Conservation (phyloP, 768 basidiomycete species). For the Sarcodon aspratus region DNA sequence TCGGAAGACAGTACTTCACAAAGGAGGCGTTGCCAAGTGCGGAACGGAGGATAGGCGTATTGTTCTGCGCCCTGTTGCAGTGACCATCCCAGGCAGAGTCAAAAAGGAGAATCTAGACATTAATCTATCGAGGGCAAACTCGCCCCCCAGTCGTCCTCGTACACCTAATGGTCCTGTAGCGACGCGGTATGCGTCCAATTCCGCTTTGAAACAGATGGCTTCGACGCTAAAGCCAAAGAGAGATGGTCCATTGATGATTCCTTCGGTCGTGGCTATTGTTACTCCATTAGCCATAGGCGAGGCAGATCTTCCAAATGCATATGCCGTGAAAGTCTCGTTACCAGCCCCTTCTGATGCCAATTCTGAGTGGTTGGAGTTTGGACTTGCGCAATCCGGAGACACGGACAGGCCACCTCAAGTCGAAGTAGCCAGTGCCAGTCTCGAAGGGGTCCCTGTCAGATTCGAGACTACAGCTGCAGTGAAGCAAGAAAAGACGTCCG, state of each 20-base stretch:
- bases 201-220: conserved; percentile 13
- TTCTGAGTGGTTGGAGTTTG: conserved; percentile 71
- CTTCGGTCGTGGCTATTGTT: conserved; percentile 40
- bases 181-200: conserved; percentile 10
- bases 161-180: conserved; percentile 9
- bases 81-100: conserved; percentile 11
- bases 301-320: conserved; percentile 26
- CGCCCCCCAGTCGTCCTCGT: conserved; percentile 11
- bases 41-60: conserved; percentile 52
- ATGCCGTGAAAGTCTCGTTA: conserved; percentile 48
- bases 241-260: conserved; percentile 51
- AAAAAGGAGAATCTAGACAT: conserved; percentile 5
- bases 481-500: conserved; percentile 21
- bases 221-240: conserved; percentile 26
- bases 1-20: conserved; percentile 52
- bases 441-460: conserved; percentile 55
- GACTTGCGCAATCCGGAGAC: conserved; percentile 30
- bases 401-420: conserved; percentile 28
- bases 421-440: conserved; percentile 44
- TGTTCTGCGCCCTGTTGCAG: conserved; percentile 31
- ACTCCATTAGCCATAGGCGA: conserved; percentile 31
- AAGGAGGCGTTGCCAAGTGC: conserved; percentile 46
- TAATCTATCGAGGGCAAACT: conserved; percentile 4
- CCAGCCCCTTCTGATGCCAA: conserved; percentile 46
- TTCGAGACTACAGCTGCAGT: conserved; percentile 38